Percentiles rank a stretch among this genome's conserved stretches.
These are phyloP conservation scores for Calcarisporium arbuscula DNA, from an alignment of 2,329 filamentous ascomycete species.

Conservation along the genomic window DNA sequence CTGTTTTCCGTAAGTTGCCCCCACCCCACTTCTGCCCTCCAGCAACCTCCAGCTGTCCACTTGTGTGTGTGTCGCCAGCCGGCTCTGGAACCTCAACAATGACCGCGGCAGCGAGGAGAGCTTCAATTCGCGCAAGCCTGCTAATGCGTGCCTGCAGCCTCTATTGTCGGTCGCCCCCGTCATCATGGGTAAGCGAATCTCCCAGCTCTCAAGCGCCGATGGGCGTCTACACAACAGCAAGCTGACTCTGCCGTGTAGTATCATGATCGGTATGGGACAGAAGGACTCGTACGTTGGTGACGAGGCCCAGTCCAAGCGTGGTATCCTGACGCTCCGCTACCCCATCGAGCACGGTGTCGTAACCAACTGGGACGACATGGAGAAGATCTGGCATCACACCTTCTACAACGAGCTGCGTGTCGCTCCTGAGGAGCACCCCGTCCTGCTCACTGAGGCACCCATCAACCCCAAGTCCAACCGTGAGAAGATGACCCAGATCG, in stretches of 20 bases:
- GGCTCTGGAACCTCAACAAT: slow-evolving; percentile 6
- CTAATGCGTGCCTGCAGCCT: slow-evolving; percentile 57
- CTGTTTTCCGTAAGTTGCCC: slow-evolving; percentile 93
- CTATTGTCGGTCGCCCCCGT: slow-evolving; percentile 98
- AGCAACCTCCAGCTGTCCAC: slow-evolving; percentile 8
- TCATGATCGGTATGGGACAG: slow-evolving; percentile 99
- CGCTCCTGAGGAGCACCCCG: slow-evolving; percentile 98
- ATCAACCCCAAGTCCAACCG: slow-evolving; percentile 99
- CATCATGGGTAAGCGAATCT: slow-evolving; percentile 95
- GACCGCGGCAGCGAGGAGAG: slow-evolving; percentile 3
- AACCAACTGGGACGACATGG: slow-evolving; percentile 99
- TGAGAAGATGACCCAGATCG: slow-evolving; percentile 99
- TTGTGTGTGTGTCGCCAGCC: slow-evolving; percentile 7
- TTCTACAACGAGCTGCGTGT: slow-evolving; percentile 99
- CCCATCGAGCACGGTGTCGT: slow-evolving; percentile 99
- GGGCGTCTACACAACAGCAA: slow-evolving; percentile 1
- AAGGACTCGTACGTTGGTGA: slow-evolving; percentile 99
- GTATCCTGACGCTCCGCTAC: slow-evolving; percentile 99
- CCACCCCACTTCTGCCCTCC: slow-evolving; percentile 27
- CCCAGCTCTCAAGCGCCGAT: no score
- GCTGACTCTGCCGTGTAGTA: slow-evolving; percentile 50
- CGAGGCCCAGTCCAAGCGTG: slow-evolving; percentile 99
- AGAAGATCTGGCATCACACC: slow-evolving; percentile 99
- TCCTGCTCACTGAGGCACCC: slow-evolving; percentile 96
- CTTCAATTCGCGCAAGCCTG: no score